These are phyloP conservation scores for Nicotiana benthamiana DNA, from an alignment of 257 asterid species.

Conservation along the genomic window DNA sequence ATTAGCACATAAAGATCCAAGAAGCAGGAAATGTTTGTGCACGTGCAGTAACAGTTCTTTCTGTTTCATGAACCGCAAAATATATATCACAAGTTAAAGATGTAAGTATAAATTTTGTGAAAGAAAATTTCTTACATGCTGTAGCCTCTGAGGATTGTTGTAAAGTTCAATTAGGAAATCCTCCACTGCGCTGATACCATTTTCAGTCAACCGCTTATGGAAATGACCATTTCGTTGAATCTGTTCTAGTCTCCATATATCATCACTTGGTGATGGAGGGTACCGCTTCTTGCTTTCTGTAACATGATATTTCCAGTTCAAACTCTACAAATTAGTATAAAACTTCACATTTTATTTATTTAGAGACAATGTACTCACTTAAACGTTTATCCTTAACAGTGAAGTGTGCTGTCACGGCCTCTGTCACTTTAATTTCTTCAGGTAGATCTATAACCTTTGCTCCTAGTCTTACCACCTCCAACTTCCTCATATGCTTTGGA, in stretches of 20 bases:
- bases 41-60: neutral
- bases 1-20: neutral
- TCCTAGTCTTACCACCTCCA: neutral
- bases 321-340: too few species aligned
- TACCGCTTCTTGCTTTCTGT: conserved; percentile 16
- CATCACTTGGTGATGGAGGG: conserved; percentile 20
- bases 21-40: neutral
- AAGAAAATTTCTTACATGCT: neutral
- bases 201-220: neutral
- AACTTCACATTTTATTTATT: neutral
- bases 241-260: conserved; percentile 16
- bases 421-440: neutral
- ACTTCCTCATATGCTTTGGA: neutral
- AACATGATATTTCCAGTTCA: neutral
- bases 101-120: neutral
- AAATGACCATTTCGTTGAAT: neutral
- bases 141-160: conserved; percentile 4
- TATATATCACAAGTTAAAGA: neutral
- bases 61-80: neutral
- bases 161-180: conserved; percentile 9
- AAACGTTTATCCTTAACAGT: conserved; percentile 4
- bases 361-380: neutral
- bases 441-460: conserved; percentile 2
- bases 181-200: conserved; percentile 2
- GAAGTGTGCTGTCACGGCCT: neutral